These are phyloP conservation scores for Mycena latifolia DNA, from an alignment of 768 basidiomycete species.

Conservation along the genomic window DNA sequence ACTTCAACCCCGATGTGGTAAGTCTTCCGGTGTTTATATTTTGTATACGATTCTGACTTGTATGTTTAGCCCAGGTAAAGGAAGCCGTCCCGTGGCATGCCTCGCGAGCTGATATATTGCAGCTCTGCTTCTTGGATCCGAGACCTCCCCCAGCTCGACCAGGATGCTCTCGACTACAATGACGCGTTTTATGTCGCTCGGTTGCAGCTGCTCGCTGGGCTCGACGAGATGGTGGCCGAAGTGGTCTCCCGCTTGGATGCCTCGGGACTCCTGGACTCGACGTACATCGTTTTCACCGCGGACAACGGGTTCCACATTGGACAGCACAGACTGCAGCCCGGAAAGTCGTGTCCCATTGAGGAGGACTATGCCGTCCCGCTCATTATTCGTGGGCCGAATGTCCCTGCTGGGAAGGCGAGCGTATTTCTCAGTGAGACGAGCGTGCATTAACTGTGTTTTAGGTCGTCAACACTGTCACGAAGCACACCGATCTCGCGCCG, in stretches of 20 bases:
- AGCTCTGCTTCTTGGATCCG: conserved; percentile 1
- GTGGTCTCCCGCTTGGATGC: background rate
- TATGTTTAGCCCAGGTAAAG: background rate
- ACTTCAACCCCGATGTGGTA: no score
- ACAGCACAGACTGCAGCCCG: conserved; percentile 11
- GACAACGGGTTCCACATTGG: conserved; percentile 16
- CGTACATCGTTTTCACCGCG: conserved; percentile 4
- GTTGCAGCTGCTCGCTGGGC: conserved; percentile 1
- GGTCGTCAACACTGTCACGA: conserved; percentile 2
- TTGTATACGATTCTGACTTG: no score
- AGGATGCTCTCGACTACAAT: background rate
- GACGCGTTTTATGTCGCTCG: background rate
- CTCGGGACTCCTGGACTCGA: background rate
- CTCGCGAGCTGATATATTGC: background rate
- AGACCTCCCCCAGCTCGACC: background rate
- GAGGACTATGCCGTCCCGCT: conserved; percentile 5
- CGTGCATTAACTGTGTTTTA: background rate
- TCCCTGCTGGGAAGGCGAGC: conserved; percentile 1
- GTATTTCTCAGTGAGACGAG: background rate
- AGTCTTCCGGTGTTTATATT: no score
- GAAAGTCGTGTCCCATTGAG: conserved; percentile 9
- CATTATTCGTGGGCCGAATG: conserved; percentile 7
- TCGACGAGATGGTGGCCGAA: conserved; percentile 2
- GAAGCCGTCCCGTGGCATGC: no score
- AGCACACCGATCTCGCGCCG: no score